Evolutionary conservation across 805 yeast species (phyloP), one percentile per base, ranked within the genome.

Genomic region (Saccharomycopsis oosterbeekiorum): DNA sequence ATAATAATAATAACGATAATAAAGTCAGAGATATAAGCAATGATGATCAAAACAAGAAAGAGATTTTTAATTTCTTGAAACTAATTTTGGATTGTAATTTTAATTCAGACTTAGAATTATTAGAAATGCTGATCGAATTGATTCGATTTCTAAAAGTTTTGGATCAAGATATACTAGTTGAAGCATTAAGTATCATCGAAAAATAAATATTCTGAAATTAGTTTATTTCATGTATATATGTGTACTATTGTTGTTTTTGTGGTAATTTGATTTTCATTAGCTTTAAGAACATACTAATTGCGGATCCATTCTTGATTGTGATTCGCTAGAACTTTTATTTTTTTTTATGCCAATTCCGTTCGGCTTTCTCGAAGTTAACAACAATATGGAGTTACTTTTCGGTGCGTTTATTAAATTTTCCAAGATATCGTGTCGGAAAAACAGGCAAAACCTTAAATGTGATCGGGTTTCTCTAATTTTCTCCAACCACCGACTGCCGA

Each of bases 101-200:
- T 1, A 59, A 62, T 24, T 66, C 67, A 42, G 70, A 71, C 47
- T 69, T 67, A 14, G 73, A 71, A 51, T 60, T 70, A 39, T 71
- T 71, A 71, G 71, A 70, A 15, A 68, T 69, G 47, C 68, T 67
- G 17, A 68, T 69, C 59, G 74, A 71, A 54, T 61, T 71, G 42
- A 58, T 71, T 42, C 64, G 73, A 40, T 71, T 71, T 62, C 67
- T 69, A 63, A 70, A 70, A 59, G 62, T 70, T 11, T 59, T 71
- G 59, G 73, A 71, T 59, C 36, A 47, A 47, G 34, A 21, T 15
- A 47, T 47, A 3, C 21, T 47, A 47, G 11, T 47, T 21, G 53
- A 47, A 24, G 53, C 53, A 8, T 47, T 47, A 34, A 10, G 21
- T 12, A 47, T 47, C 3, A 47, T 47, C 21, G 53, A 47, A 24